These are phyloP conservation scores for Cryptococcus jaspeensis DNA, from an alignment of 1,284 basidiomycete genomes.

Conservation along the genomic window DNA sequence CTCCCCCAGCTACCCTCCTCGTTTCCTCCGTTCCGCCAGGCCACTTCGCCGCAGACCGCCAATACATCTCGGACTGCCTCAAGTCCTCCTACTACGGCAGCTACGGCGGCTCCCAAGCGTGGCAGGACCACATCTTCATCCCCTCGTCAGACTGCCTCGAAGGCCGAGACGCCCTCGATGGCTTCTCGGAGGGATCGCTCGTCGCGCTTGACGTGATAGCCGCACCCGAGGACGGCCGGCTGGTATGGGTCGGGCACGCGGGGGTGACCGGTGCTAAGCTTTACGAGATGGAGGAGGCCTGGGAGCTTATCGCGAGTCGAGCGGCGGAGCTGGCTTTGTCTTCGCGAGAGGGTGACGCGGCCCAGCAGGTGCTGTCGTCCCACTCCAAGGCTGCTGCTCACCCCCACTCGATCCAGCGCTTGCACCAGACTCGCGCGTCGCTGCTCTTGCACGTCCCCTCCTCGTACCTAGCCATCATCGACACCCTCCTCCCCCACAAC, in stretches of 20 bases:
- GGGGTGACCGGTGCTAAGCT: conserved; percentile 21
- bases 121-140: conserved; percentile 19
- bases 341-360: not conserved
- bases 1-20: conserved; percentile 4
- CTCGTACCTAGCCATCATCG: conserved; percentile 36
- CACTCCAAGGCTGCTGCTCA: not conserved
- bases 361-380: conserved; percentile 7
- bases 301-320: conserved; percentile 9
- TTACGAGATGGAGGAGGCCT: conserved; percentile 1
- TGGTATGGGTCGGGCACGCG: conserved; percentile 45
- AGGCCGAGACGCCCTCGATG: conserved; percentile 28
- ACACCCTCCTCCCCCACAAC: conserved; percentile 45
- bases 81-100: conserved; percentile 16
- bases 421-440: conserved; percentile 29
- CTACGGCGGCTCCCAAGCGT: conserved; percentile 13
- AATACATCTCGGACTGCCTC: conserved; percentile 6
- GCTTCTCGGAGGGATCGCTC: conserved; percentile 18
- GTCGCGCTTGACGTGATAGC: conserved; percentile 9
- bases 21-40: conserved; percentile 1
- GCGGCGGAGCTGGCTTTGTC: conserved; percentile 1
- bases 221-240: conserved; percentile 10
- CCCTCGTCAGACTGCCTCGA: conserved; percentile 11
- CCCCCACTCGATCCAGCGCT: conserved; percentile 13
- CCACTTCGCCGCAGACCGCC: not conserved
- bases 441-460: conserved; percentile 38